A percentile compares a stretch with the other conserved stretches of the same genome.
Evolutionary conservation across 352 stramenopile genomes (phyloP).

Genomic region (Pythium coloratum): DNA sequence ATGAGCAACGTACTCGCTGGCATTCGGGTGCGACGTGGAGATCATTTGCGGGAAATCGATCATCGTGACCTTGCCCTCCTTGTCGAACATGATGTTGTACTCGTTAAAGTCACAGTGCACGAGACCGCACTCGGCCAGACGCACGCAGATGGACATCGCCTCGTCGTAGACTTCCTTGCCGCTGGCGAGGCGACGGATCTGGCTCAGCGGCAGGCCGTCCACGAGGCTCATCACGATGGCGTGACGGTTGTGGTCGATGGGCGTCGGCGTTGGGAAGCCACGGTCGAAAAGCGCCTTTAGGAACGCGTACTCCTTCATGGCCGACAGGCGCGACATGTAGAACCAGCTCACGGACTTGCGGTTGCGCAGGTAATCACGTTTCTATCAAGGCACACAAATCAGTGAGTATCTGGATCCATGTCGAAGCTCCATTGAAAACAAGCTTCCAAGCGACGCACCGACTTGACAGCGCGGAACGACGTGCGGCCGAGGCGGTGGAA

Average conservation of each 20-base stretch:
- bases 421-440: too few species aligned
- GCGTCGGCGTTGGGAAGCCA: constrained; percentile 96
- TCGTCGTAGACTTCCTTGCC: constrained; percentile 95
- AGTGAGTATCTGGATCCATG: too few species aligned
- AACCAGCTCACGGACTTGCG: constrained; percentile 97
- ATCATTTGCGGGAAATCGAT: constrained; percentile 99
- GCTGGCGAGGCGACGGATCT: constrained; percentile 91
- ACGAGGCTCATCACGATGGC: constrained; percentile 97
- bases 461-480: constrained; percentile 96
- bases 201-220: constrained; percentile 94
- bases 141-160: constrained; percentile 95
- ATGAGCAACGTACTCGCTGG: constrained; percentile 86
- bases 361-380: constrained; percentile 98
- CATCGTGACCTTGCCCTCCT: constrained; percentile 94
- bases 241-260: constrained; percentile 98
- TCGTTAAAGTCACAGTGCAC: constrained; percentile 99
- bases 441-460: constrained; percentile 32
- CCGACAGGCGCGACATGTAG: constrained; percentile 98
- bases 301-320: constrained; percentile 99
- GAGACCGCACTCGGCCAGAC: constrained; percentile 96
- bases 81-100: constrained; percentile 99
- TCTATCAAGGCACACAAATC: constrained; percentile 48
- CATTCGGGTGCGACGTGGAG: constrained; percentile 97
- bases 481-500: constrained; percentile 99
- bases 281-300: constrained; percentile 97